These are phyloP conservation scores for Saccharomyces hybrid DNA, from an alignment of 1,139 yeast species.

Conservation along the genomic window DNA sequence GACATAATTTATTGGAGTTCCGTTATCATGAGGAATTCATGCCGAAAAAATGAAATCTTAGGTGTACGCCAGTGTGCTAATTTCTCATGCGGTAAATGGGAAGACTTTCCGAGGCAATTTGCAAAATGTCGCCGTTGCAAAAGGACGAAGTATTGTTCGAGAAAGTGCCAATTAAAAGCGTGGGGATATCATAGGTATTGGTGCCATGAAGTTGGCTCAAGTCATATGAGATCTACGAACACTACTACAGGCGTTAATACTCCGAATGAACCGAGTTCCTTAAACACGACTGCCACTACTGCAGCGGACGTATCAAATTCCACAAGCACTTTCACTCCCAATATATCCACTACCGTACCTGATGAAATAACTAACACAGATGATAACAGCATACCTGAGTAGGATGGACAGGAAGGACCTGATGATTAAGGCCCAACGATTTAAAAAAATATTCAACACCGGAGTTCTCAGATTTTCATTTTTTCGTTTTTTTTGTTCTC, in stretches of 20 bases:
- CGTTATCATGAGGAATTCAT: slow-evolving; percentile 90
- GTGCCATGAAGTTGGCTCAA: slow-evolving; percentile 45
- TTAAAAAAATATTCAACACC: background rate
- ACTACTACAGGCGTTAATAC: slow-evolving; percentile 8
- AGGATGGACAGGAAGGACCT: background rate
- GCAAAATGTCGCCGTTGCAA: slow-evolving; percentile 93
- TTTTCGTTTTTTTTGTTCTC: background rate
- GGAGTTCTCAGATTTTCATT: background rate
- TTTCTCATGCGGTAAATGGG: slow-evolving; percentile 93
- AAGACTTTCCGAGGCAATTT: slow-evolving; percentile 78
- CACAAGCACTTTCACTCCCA: slow-evolving; percentile 3
- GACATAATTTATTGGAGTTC: slow-evolving; percentile 97
- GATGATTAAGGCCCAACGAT: background rate
- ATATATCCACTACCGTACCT: slow-evolving; percentile 1
- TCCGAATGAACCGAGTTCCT: slow-evolving; percentile 2
- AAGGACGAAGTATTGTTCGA: slow-evolving; percentile 91
- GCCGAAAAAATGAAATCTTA: slow-evolving; percentile 84
- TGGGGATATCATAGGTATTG: slow-evolving; percentile 93
- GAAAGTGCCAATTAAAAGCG: slow-evolving; percentile 84
- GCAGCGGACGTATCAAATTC: slow-evolving; percentile 1
- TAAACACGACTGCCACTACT: background rate
- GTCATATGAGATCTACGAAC: slow-evolving; percentile 6
- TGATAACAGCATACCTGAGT: slow-evolving; percentile 16
- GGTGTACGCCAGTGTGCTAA: slow-evolving; percentile 95
- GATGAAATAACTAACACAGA: slow-evolving; percentile 12